Percentiles rank a stretch among this genome's conserved stretches.
These are phyloP conservation scores for Corymbia citriodora DNA, from an alignment of 441 rosid species.

Conservation along the genomic window DNA sequence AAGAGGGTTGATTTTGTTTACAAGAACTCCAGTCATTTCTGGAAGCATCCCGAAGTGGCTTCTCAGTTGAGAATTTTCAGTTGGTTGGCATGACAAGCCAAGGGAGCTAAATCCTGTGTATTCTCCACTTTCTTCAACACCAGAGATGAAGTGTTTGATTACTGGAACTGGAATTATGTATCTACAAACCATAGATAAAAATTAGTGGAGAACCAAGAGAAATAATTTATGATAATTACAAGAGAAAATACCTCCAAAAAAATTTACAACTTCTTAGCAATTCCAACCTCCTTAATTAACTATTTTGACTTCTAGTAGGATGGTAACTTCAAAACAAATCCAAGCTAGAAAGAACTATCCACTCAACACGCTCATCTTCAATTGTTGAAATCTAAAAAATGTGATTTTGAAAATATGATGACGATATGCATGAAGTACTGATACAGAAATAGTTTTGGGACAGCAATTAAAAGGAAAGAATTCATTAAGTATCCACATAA, in stretches of 20 bases:
- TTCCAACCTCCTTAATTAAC: neutral
- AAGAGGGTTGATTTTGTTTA: conserved; percentile 76
- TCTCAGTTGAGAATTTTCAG: conserved; percentile 75
- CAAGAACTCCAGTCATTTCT: conserved; percentile 75
- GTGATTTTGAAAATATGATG: neutral
- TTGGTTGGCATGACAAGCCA: conserved; percentile 79
- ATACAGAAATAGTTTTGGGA: neutral
- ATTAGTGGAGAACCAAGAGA: neutral
- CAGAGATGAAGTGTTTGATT: conserved; percentile 67
- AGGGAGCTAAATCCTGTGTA: conserved; percentile 74
- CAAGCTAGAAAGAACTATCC: neutral
- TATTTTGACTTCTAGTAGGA: neutral
- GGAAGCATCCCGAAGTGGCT: conserved; percentile 49
- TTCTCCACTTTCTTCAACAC: conserved; percentile 63
- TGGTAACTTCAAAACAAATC: neutral
- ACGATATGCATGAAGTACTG: neutral
- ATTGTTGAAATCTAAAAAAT: neutral
- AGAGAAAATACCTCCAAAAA: neutral
- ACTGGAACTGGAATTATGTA: conserved; percentile 87
- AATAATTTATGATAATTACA: neutral
- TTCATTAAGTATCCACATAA: neutral
- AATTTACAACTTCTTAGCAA: neutral
- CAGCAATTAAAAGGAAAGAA: neutral
- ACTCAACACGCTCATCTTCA: neutral
- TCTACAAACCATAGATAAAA: conserved; percentile 29